Percentiles rank a stretch among this genome's conserved stretches.
Evolutionary conservation across 768 basidiomycete genomes (phyloP).

Genomic region (Tulasnella calospora): DNA sequence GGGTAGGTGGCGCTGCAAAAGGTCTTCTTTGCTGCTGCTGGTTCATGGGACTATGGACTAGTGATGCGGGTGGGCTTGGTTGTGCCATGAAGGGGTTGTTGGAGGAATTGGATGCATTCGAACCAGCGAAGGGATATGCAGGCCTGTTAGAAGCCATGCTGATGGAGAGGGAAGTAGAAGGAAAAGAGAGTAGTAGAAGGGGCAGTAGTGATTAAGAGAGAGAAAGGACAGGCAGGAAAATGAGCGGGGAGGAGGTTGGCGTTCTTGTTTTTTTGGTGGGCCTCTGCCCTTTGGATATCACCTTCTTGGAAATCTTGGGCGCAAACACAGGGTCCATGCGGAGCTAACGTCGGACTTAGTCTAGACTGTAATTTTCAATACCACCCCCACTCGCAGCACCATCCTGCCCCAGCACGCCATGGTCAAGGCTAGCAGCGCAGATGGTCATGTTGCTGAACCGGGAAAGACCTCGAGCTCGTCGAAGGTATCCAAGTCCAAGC

Average conservation of each 20-base stretch:
- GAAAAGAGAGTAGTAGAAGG: neutral
- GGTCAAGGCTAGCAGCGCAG: neutral
- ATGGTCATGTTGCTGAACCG: neutral
- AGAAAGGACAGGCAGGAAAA: neutral
- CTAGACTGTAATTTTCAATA: slow-evolving; percentile 10
- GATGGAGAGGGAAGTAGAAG: neutral
- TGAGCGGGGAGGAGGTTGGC: neutral
- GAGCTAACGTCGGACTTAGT: neutral
- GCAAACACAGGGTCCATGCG: slow-evolving; percentile 2
- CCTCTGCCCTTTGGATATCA: neutral
- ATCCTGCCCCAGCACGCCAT: neutral
- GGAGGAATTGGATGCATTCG: neutral
- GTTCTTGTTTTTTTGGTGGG: neutral
- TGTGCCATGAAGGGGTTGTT: neutral
- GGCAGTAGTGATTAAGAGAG: neutral
- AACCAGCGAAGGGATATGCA: slow-evolving; percentile 20
- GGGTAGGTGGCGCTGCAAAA: slow-evolving; percentile 7
- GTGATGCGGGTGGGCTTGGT: slow-evolving; percentile 10
- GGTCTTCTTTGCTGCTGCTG: slow-evolving; percentile 19
- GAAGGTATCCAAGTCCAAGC: neutral
- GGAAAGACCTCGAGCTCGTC: neutral
- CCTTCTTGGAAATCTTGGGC: neutral
- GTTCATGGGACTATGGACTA: slow-evolving; percentile 6
- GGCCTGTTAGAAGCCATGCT: neutral
- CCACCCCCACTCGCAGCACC: neutral